Conservation (phyloP, 345 rosid genomes). For the Camelina hispida region DNA sequence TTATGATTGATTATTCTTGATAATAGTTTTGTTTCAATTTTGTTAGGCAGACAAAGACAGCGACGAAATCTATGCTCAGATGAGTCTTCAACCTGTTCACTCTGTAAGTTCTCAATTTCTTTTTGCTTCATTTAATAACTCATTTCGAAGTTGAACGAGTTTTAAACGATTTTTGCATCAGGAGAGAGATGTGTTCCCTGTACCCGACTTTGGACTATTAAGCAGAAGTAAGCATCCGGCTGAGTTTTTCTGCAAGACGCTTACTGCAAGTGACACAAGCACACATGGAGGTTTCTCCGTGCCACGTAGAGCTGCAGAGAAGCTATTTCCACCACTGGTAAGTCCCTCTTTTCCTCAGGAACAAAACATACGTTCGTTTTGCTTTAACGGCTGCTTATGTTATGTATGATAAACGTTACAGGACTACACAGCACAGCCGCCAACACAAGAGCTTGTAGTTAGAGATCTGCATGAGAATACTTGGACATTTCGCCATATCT, state of each 20-base stretch:
- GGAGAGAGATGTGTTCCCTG: slow-evolving; percentile 92
- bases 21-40: background rate
- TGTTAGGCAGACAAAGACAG: slow-evolving; percentile 93
- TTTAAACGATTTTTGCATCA: slow-evolving; percentile 31
- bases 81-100: slow-evolving; percentile 95
- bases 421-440: slow-evolving; percentile 97
- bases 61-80: slow-evolving; percentile 93
- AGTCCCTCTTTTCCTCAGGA: slow-evolving; percentile 28
- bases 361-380: background rate
- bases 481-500: slow-evolving; percentile 98
- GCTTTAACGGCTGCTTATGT: background rate
- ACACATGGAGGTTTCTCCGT: slow-evolving; percentile 99
- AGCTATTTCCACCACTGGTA: slow-evolving; percentile 94
- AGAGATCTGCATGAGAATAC: slow-evolving; percentile 91
- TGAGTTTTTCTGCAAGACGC: slow-evolving; percentile 94
- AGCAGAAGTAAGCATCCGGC: slow-evolving; percentile 86
- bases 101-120: slow-evolving; percentile 58
- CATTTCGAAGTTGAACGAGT: background rate
- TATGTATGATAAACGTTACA: slow-evolving; percentile 32
- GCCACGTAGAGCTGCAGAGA: slow-evolving; percentile 98
- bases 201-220: slow-evolving; percentile 78
- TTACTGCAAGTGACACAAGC: slow-evolving; percentile 97
- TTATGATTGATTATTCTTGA: slow-evolving; percentile 8
- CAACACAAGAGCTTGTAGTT: slow-evolving; percentile 94
- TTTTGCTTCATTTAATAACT: background rate